Conservation (phyloP, 1,284 basidiomycete species). For the Melampsora americana region DNA sequence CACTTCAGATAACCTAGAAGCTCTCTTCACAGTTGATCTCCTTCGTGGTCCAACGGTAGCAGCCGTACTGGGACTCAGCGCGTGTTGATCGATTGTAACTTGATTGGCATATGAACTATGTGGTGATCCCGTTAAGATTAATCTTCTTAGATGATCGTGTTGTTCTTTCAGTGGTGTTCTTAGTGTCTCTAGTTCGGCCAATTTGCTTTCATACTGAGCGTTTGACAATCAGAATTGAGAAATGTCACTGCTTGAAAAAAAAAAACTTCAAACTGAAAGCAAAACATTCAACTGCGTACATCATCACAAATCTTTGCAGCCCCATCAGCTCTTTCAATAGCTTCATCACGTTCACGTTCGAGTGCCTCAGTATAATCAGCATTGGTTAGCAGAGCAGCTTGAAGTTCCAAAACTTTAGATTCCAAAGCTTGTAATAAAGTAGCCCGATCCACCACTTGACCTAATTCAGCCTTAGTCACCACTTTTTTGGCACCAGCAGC, state of each 20-base stretch:
- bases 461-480: constrained; percentile 60
- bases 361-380: constrained; percentile 41
- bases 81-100: constrained; percentile 12
- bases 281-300: constrained; percentile 4
- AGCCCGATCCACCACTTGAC: constrained; percentile 47
- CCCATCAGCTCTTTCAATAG: constrained; percentile 30
- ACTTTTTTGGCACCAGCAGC: constrained; percentile 61
- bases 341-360: constrained; percentile 40
- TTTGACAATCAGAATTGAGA: background rate
- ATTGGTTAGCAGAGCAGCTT: constrained; percentile 35
- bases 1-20: constrained; percentile 30
- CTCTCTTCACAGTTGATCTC: constrained; percentile 12
- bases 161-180: constrained; percentile 38
- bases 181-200: constrained; percentile 37
- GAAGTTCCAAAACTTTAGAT: constrained; percentile 36
- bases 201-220: constrained; percentile 37
- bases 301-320: constrained; percentile 29
- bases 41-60: background rate
- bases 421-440: constrained; percentile 34
- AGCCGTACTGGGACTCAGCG: background rate
- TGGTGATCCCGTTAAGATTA: constrained; percentile 32
- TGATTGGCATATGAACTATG: constrained; percentile 24
- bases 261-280: constrained; percentile 3
- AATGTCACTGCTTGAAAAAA: constrained; percentile 1
- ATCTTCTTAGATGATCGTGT: constrained; percentile 35